Conservation (phyloP, 495 filamentous ascomycete genomes). For the Pseudoneurospora amorphoporcata region DNA sequence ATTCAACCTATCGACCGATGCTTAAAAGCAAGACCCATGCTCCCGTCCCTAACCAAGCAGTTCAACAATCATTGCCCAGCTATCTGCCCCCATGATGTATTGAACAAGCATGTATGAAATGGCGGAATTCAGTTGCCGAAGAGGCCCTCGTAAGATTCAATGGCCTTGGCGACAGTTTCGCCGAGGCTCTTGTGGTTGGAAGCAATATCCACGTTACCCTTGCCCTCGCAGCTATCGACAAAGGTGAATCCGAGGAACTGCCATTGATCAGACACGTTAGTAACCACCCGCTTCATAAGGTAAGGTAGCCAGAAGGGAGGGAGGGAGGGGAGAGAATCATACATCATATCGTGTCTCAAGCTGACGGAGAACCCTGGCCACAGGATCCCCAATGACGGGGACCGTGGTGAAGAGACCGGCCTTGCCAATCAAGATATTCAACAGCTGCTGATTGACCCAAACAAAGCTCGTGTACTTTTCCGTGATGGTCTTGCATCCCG, state of each 20-base stretch:
- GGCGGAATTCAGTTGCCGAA: not conserved
- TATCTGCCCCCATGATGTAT: not conserved
- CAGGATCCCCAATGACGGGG: slow-evolving; percentile 11
- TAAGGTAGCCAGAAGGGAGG: too few relatives aligned
- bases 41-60: not conserved
- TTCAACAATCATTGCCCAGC: not conserved
- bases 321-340: not conserved
- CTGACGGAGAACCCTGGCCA: not conserved
- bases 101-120: not conserved
- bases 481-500: slow-evolving; percentile 7
- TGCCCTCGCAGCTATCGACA: too few relatives aligned
- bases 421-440: slow-evolving; percentile 26
- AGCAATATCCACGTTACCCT: too few relatives aligned
- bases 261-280: too few relatives aligned
- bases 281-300: too few relatives aligned
- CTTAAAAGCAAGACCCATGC: not conserved
- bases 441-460: slow-evolving; percentile 18
- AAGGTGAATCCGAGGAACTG: too few relatives aligned
- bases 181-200: too few relatives aligned
- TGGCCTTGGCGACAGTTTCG: too few relatives aligned
- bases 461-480: slow-evolving; percentile 21
- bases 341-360: not conserved
- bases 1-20: not conserved
- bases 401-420: slow-evolving; percentile 9
- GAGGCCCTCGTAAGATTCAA: too few relatives aligned